Base-by-base conservation (phyloP, 2,329 filamentous ascomycete species). In the Hypoxylon sp. region DNA sequence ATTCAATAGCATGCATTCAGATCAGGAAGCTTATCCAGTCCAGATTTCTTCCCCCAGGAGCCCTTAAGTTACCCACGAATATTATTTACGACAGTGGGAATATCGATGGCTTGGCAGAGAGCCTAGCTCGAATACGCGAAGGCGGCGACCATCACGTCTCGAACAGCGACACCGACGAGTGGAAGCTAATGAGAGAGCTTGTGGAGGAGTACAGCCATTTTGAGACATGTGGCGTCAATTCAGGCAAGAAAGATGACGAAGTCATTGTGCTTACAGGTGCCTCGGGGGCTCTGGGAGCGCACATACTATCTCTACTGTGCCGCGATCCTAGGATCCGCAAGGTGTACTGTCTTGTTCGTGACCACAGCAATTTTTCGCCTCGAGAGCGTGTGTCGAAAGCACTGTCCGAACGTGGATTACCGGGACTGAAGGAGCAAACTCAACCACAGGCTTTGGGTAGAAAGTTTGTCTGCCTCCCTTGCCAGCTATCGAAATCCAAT, bases 71-170 rank as follows among this genome's bases (percentile, higher is more conserved):
- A 1, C 87, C 89, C 0, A 79, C 86, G 66, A 90, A 88, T 64
- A 75, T 90, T 0, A 83, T 91, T 0, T 89, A 90, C 69, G 87
- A 91, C 65, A 85, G 84, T 61, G 86, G 87, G 0, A 89, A 82
- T 1, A 78, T 90, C n/a, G 70, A 80, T 0, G 46, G 51, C 0
- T 51, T 82, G 3, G 65, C 75, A 0, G 55, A 57, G 2, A 75
- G 77, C 20, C 50, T 82, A 10, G n/a, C 48, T 35, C 57, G 27
- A 31, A 44, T 51, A 4, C 53, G 63, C 27, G 55, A 48, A 13
- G 61, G n/a, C 7, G 49, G 13, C n/a, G 31, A 14, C 8, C 20
- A 20, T 27, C 17, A 30, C 22, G 22, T 3, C 2, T 50, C 22
- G 5, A 35, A 61, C 20, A 55, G 27, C 4, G 58, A 71, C 2